These are phyloP conservation scores for Russula sp. DNA, from an alignment of 768 basidiomycete genomes.

Conservation along the genomic window DNA sequence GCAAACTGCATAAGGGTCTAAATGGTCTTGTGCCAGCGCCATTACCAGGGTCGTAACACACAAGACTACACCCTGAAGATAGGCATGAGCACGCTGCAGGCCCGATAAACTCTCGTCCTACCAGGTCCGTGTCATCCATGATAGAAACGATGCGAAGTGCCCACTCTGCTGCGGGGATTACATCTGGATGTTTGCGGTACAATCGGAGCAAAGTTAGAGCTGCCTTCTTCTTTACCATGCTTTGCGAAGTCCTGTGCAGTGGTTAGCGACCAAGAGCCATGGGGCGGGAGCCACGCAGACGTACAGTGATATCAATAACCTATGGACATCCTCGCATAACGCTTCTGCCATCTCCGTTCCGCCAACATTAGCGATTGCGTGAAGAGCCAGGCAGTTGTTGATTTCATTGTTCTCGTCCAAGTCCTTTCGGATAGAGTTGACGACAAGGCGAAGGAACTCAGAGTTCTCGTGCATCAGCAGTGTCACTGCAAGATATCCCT, in stretches of 20 bases:
- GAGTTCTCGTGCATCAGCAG: slow-evolving; percentile 99
- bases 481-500: slow-evolving; percentile 98
- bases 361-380: slow-evolving; percentile 97
- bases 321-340: slow-evolving; percentile 87
- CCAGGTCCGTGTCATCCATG: slow-evolving; percentile 91
- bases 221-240: slow-evolving; percentile 97
- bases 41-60: slow-evolving; percentile 91
- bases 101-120: slow-evolving; percentile 29
- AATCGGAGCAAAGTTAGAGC: slow-evolving; percentile 88
- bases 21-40: slow-evolving; percentile 90
- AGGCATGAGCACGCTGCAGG: neutral
- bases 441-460: slow-evolving; percentile 91
- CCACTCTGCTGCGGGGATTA: slow-evolving; percentile 93
- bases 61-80: slow-evolving; percentile 78
- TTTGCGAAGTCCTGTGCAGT: slow-evolving; percentile 73
- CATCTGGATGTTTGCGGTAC: slow-evolving; percentile 93
- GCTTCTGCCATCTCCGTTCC: slow-evolving; percentile 99
- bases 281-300: slow-evolving; percentile 24
- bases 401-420: slow-evolving; percentile 91
- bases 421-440: slow-evolving; percentile 98
- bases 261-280: slow-evolving; percentile 21
- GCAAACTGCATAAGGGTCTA: slow-evolving; percentile 85
- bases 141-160: slow-evolving; percentile 89
- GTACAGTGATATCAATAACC: slow-evolving; percentile 90
- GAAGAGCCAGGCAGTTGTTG: slow-evolving; percentile 92